These are phyloP conservation scores for Avena atlantica DNA, from an alignment of 176 grass and related monocot species.

Conservation along the genomic window DNA sequence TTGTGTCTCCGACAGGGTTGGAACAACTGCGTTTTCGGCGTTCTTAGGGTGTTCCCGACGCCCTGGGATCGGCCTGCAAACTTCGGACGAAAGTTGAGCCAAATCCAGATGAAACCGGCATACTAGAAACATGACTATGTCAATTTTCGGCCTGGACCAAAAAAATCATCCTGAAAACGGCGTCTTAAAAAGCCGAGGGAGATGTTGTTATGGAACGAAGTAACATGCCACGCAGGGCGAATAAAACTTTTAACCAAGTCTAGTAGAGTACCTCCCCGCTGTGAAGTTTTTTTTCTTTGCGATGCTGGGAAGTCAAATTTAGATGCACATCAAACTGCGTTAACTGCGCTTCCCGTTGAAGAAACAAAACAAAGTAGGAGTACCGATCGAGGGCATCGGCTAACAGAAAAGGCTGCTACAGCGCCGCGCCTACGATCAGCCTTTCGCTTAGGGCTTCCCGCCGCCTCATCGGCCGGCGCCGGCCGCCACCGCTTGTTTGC, in stretches of 20 bases:
- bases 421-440: conserved; percentile 6
- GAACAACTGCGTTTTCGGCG: no score
- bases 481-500: not conserved
- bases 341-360: not conserved
- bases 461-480: not conserved
- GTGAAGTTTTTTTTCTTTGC: not conserved
- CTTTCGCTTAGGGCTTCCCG: not conserved
- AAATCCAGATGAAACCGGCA: no score
- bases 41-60: no score
- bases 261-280: not conserved
- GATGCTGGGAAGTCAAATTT: conserved; percentile 27
- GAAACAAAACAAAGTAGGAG: not conserved
- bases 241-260: not conserved
- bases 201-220: no score
- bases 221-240: no score
- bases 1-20: no score
- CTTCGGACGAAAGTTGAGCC: no score
- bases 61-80: no score
- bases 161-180: no score
- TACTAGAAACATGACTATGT: no score
- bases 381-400: not conserved
- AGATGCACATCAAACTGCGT: not conserved
- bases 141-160: no score
- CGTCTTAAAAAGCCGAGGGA: no score
- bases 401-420: not conserved